Conservation (phyloP, 2,329 filamentous ascomycete genomes). For the Sporothrix brunneoviolacea region DNA sequence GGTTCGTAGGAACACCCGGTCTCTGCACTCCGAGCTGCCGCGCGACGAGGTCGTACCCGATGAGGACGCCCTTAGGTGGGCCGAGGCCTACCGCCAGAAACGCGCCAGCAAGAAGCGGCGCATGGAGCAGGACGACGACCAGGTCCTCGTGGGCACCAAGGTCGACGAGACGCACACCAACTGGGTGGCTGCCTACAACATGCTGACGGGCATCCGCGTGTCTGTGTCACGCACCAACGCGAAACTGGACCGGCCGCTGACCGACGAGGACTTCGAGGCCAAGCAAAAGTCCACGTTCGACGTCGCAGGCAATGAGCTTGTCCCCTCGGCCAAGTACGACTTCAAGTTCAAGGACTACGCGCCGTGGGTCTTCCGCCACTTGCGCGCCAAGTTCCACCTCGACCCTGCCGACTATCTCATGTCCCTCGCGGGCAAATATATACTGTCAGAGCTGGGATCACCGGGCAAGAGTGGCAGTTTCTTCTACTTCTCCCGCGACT, state of each 20-base stretch:
- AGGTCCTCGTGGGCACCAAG: conserved; percentile 92
- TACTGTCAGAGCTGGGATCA: conserved; percentile 91
- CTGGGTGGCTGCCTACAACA: conserved; percentile 98
- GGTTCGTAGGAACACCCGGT: conserved; percentile 72
- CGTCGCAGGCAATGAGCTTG: conserved; percentile 94
- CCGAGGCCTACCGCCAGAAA: conserved; percentile 88
- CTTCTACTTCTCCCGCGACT: conserved; percentile 98
- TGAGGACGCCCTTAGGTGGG: conserved; percentile 86
- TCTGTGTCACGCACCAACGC: conserved; percentile 94
- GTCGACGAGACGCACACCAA: conserved; percentile 96
- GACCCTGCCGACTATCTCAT: conserved; percentile 97
- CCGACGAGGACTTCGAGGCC: conserved; percentile 83
- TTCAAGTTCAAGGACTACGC: conserved; percentile 99
- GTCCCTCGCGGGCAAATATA: conserved; percentile 97
- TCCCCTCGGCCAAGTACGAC: conserved; percentile 97
- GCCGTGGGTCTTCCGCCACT: conserved; percentile 96
- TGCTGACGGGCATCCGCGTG: conserved; percentile 97
- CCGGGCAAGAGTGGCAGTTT: conserved; percentile 98
- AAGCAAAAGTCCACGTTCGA: conserved; percentile 99
- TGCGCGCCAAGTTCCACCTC: conserved; percentile 79
- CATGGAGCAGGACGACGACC: conserved; percentile 82
- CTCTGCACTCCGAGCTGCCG: conserved; percentile 75
- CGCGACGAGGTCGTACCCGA: conserved; percentile 79
- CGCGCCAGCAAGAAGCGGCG: conserved; percentile 77
- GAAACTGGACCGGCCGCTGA: conserved; percentile 86